A percentile compares a stretch with the other conserved stretches of the same genome.
These are phyloP conservation scores for Moesziomyces sp. DNA, from an alignment of 1,284 basidiomycete genomes.

Conservation along the genomic window DNA sequence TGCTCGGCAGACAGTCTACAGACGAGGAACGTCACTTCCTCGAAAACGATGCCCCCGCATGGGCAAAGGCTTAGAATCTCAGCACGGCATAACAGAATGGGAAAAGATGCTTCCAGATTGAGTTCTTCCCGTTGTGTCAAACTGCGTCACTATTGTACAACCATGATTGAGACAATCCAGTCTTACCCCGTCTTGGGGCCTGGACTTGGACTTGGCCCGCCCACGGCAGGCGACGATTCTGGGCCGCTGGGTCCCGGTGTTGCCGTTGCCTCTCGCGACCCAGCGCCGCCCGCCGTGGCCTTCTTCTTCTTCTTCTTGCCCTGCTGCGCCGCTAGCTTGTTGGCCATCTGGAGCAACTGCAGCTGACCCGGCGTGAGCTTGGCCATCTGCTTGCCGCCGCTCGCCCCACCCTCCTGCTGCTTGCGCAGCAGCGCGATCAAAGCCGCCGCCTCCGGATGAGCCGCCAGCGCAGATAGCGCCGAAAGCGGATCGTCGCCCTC, in stretches of 20 bases:
- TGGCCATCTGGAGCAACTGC: constrained; percentile 64
- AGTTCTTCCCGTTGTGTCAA: no score
- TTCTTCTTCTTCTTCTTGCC: constrained; percentile 54
- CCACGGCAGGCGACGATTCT: constrained; percentile 32
- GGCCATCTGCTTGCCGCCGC: constrained; percentile 46
- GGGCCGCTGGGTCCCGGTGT: constrained; percentile 35
- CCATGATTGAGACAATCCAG: no score
- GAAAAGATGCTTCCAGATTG: no score
- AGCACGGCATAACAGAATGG: not conserved
- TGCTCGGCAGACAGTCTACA: constrained; percentile 23
- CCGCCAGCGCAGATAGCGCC: constrained; percentile 55
- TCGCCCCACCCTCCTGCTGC: constrained; percentile 48
- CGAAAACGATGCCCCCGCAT: constrained; percentile 17
- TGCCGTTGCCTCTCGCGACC: constrained; percentile 28
- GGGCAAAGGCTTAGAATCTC: constrained; percentile 14
- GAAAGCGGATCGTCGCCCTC: constrained; percentile 51
- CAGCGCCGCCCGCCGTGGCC: constrained; percentile 11
- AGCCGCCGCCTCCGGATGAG: constrained; percentile 63
- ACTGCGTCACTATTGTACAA: no score
- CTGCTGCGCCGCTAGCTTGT: constrained; percentile 58
- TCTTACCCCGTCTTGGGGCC: constrained; percentile 17
- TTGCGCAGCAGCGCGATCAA: constrained; percentile 62
- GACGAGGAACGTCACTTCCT: constrained; percentile 24
- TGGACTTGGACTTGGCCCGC: constrained; percentile 26
- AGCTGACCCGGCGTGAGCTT: constrained; percentile 63